These are phyloP conservation scores for Ganoderma leucocontextum DNA, from an alignment of 1,284 basidiomycete genomes.

Conservation along the genomic window DNA sequence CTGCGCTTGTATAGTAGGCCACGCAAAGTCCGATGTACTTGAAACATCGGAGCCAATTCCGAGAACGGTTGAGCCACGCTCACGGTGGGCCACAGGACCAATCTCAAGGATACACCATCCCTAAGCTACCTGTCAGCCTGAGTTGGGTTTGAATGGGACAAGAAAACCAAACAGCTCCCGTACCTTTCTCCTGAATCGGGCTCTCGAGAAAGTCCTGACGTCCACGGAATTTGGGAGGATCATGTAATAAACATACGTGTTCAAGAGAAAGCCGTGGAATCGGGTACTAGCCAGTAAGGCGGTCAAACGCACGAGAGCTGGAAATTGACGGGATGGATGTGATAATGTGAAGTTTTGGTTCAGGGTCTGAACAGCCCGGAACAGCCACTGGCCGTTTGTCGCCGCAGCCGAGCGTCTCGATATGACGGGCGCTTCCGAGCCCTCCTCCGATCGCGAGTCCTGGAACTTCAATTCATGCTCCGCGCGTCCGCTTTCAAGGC, in stretches of 20 bases:
- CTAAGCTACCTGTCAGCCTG: background rate
- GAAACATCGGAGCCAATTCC: background rate
- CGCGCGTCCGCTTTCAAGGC: too few species aligned
- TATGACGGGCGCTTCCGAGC: background rate
- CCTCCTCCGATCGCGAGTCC: background rate
- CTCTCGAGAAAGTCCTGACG: background rate
- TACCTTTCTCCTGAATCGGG: background rate
- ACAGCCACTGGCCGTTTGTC: background rate
- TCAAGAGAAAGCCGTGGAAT: too few species aligned
- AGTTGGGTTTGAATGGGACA: background rate
- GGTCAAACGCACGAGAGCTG: too few species aligned
- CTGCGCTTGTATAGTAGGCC: background rate
- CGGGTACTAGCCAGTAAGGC: too few species aligned
- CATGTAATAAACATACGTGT: too few species aligned
- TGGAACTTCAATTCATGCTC: too few species aligned
- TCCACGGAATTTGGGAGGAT: background rate
- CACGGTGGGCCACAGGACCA: background rate
- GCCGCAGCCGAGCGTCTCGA: background rate
- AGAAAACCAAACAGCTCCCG: constrained; percentile 1
- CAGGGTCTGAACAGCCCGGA: background rate
- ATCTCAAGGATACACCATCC: background rate
- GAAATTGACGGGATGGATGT: too few species aligned
- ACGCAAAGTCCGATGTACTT: background rate
- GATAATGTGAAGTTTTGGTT: background rate
- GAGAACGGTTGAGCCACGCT: background rate